These are phyloP conservation scores for Cornus kousa DNA, from an alignment of 148 eudicot genomes.

Conservation along the genomic window DNA sequence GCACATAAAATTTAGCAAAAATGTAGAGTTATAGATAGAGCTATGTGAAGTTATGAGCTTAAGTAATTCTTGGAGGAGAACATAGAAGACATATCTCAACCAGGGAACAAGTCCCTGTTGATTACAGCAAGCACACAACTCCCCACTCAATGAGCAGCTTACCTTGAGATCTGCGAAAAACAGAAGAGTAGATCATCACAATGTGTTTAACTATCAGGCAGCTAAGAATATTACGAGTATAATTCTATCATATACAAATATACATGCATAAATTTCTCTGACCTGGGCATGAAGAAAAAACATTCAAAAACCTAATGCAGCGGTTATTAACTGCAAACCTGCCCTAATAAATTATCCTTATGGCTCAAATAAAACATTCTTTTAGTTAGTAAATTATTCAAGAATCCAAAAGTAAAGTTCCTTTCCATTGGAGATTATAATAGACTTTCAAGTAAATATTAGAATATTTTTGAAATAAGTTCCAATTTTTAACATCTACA, in stretches of 20 bases:
- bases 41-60: not conserved
- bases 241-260: not conserved
- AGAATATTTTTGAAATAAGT: not conserved
- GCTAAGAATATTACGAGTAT: not conserved
- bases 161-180: conserved; percentile 74
- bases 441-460: not conserved
- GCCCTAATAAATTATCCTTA: not conserved
- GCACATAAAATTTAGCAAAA: not conserved
- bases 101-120: conserved; percentile 10
- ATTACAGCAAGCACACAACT: conserved; percentile 3
- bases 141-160: conserved; percentile 24
- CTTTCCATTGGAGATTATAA: not conserved
- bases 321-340: not conserved
- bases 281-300: not conserved
- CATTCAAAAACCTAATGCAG: not conserved
- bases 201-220: not conserved
- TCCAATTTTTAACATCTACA: too few relatives aligned
- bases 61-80: not conserved
- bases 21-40: not conserved
- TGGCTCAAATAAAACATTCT: not conserved
- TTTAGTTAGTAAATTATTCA: not conserved
- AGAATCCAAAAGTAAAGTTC: not conserved
- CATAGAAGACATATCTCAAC: conserved; percentile 8
- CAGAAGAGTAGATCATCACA: conserved; percentile 16
- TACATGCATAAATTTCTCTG: not conserved